Percentiles rank a stretch among this genome's conserved stretches.
phyloP scores from a whole-genome alignment of 2,329 filamentous ascomycete genomes.

The Pseudocercospora crystallina region DNA sequence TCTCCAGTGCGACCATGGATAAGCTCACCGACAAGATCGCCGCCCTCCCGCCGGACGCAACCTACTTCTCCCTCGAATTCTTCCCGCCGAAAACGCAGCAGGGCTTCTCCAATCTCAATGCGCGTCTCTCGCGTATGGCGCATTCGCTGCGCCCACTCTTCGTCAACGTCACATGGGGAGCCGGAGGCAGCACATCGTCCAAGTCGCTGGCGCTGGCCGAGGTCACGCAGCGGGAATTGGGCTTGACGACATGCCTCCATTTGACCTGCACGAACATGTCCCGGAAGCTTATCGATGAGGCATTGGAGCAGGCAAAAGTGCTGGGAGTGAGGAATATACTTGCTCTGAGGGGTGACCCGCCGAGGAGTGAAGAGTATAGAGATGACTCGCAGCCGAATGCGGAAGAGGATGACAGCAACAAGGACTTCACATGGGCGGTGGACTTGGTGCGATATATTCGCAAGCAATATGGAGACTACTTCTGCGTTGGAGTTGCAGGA shows the following conservation, averaged over 20 bases:
- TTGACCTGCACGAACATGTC: constrained; percentile 99
- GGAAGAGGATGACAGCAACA: constrained; percentile 62
- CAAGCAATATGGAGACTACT: constrained; percentile 84
- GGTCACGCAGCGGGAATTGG: constrained; percentile 87
- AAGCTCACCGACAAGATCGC: constrained; percentile 76
- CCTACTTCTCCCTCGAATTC: constrained; percentile 97
- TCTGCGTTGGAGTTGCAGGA: constrained; percentile 89
- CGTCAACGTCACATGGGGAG: constrained; percentile 97
- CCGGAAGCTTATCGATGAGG: constrained; percentile 77
- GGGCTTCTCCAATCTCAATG: constrained; percentile 91
- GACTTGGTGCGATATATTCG: constrained; percentile 90
- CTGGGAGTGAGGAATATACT: constrained; percentile 92
- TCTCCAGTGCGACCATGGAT: constrained; percentile 55
- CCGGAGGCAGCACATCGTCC: constrained; percentile 84
- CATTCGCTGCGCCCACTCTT: constrained; percentile 87
- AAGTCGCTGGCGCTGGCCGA: constrained; percentile 95
- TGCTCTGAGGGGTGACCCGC: constrained; percentile 86
- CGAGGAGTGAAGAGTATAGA: constrained; percentile 82
- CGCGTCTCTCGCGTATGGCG: constrained; percentile 92
- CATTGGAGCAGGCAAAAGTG: constrained; percentile 84
- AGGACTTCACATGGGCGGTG: constrained; percentile 83
- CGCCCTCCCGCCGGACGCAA: constrained; percentile 75
- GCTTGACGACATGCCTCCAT: constrained; percentile 91
- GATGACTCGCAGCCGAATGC: constrained; percentile 58
- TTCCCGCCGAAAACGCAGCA: constrained; percentile 97